Conservation (phyloP, 179 eudicot genomes). For the Kewa caespitosa region DNA sequence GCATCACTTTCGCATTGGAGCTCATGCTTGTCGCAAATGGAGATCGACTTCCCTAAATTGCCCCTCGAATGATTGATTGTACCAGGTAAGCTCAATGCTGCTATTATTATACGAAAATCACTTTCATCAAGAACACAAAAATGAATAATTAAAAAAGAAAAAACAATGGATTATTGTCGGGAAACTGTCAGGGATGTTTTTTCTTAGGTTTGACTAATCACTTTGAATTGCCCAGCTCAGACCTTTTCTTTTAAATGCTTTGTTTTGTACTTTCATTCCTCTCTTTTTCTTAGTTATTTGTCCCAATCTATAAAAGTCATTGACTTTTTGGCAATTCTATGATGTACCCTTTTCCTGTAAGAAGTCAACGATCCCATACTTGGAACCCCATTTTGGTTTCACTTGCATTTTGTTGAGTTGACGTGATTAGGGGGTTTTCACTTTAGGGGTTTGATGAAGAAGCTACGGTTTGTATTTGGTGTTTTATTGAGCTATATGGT, state of each 20-base stretch:
- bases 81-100: not conserved
- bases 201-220: too few species aligned
- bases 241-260: too few species aligned
- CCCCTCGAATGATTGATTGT: not conserved
- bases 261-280: too few species aligned
- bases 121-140: not conserved
- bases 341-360: not conserved
- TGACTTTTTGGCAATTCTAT: not conserved
- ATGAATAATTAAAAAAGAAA: too few species aligned
- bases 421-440: not conserved
- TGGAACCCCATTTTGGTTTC: not conserved
- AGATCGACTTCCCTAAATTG: too few species aligned
- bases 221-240: not conserved
- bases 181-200: too few species aligned
- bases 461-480: conserved; percentile 20
- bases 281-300: not conserved
- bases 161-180: not conserved
- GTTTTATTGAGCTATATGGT: conserved; percentile 19
- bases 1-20: not conserved
- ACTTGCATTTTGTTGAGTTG: not conserved
- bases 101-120: not conserved
- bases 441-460: conserved; percentile 22
- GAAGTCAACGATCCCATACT: not conserved
- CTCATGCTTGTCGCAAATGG: not conserved
- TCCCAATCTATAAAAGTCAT: not conserved